A percentile compares a stretch with the other conserved stretches of the same genome.
phyloP scores from a whole-genome alignment of 352 stramenopile species.

The Globisporangium emineosum region DNA sequence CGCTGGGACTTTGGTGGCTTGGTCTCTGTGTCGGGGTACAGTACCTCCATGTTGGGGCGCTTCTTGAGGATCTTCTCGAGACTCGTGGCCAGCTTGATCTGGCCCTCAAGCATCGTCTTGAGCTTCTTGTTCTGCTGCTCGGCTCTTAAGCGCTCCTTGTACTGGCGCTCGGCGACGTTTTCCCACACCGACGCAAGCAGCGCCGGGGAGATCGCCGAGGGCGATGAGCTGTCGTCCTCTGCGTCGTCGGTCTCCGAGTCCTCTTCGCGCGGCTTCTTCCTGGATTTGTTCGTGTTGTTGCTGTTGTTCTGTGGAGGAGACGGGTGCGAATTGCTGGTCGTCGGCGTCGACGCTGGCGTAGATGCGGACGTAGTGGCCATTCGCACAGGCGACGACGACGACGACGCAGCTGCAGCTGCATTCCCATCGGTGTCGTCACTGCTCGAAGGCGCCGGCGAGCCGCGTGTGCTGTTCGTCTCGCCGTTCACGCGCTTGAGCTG shows the following conservation, averaged over 20 bases:
- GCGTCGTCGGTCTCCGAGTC: conserved; percentile 3
- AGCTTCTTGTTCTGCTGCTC: conserved; percentile 31
- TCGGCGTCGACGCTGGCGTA: neutral
- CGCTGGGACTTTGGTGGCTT: conserved; percentile 5
- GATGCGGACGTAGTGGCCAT: neutral
- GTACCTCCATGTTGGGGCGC: conserved; percentile 15
- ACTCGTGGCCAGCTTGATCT: conserved; percentile 26
- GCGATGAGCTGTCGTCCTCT: conserved; percentile 4
- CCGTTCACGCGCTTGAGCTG: conserved; percentile 19
- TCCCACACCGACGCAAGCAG: conserved; percentile 28
- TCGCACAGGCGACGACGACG: conserved; percentile 1
- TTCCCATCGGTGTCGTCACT: conserved; percentile 6
- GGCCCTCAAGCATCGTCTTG: conserved; percentile 26
- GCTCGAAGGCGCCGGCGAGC: conserved; percentile 6
- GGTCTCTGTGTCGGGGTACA: conserved; percentile 11
- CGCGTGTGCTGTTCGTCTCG: conserved; percentile 3
- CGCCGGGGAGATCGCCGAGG: conserved; percentile 20
- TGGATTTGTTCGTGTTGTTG: neutral
- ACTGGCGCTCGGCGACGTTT: conserved; percentile 24
- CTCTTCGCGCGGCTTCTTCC: conserved; percentile 4
- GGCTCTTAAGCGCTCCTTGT: conserved; percentile 21
- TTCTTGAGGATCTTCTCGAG: conserved; percentile 25
- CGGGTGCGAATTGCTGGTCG: neutral
- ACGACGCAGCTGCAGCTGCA: neutral
- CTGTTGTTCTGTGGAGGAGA: neutral